phyloP scores from a whole-genome alignment of 768 basidiomycete species.

The Hydnomerulius pinastri region DNA sequence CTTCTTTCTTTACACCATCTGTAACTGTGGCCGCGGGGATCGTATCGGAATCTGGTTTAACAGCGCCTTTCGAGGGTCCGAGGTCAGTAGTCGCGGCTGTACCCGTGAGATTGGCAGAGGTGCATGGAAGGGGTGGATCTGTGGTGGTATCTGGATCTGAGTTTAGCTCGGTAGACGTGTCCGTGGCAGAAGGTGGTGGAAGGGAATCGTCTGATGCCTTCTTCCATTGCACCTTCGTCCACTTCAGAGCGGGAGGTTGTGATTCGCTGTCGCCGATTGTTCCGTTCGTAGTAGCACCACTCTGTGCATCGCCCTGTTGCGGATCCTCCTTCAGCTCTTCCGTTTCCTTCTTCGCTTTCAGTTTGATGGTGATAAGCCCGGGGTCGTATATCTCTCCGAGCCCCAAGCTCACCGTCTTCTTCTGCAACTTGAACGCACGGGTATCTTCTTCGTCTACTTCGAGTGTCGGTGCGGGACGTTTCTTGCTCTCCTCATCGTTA shows the following conservation, averaged over 20 bases:
- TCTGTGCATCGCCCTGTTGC: slow-evolving; percentile 1
- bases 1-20: slow-evolving; percentile 11
- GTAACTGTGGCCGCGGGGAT: not conserved
- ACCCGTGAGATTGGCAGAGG: not conserved
- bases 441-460: slow-evolving; percentile 54
- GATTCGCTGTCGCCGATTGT: slow-evolving; percentile 1
- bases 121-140: slow-evolving; percentile 2
- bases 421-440: slow-evolving; percentile 67
- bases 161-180: not conserved
- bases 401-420: slow-evolving; percentile 58
- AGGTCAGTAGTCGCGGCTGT: not conserved
- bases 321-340: slow-evolving; percentile 24
- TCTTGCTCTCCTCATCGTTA: slow-evolving; percentile 40
- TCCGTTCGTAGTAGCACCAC: slow-evolving; percentile 8
- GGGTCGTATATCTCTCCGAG: slow-evolving; percentile 85
- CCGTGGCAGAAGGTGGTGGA: not conserved
- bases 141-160: slow-evolving; percentile 3
- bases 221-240: slow-evolving; percentile 41
- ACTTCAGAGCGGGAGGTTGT: slow-evolving; percentile 27
- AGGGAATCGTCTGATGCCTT: slow-evolving; percentile 13
- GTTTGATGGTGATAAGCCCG: slow-evolving; percentile 62
- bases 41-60: slow-evolving; percentile 9
- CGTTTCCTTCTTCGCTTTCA: slow-evolving; percentile 60
- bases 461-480: slow-evolving; percentile 32
- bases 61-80: not conserved